Evolutionary conservation across 2,329 filamentous ascomycete genomes (phyloP).

Genomic region (Xylaria sp.): DNA sequence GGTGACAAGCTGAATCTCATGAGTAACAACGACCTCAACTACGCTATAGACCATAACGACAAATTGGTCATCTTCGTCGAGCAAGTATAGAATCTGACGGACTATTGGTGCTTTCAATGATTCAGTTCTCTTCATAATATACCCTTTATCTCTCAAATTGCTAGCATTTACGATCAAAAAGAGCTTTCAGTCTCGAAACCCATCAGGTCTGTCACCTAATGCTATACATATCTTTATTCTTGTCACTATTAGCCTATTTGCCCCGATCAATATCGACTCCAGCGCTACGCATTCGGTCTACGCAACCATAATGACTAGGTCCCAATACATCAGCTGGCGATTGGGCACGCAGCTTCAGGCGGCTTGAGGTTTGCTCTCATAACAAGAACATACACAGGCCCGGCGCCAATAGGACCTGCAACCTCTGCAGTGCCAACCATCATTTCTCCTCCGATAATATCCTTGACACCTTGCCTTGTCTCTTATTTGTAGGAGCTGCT

Average conservation of each 20-base stretch:
- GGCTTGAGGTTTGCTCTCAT: constrained; percentile 14
- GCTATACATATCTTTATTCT: constrained; percentile 15
- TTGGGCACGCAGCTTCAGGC: constrained; percentile 12
- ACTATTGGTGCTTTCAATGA: constrained; percentile 34
- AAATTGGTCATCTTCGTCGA: constrained; percentile 84
- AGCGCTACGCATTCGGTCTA: not conserved
- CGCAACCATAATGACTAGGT: not conserved
- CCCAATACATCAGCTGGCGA: constrained; percentile 9
- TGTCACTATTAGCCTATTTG: constrained; percentile 15
- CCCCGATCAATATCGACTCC: constrained; percentile 3
- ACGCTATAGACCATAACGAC: constrained; percentile 83
- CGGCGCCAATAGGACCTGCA: constrained; percentile 7
- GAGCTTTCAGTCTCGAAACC: constrained; percentile 19
- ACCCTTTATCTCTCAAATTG: constrained; percentile 40
- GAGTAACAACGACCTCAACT: constrained; percentile 82
- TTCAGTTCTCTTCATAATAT: constrained; percentile 43
- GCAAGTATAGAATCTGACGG: constrained; percentile 51
- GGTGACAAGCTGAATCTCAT: constrained; percentile 78
- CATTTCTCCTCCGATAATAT: constrained; percentile 20
- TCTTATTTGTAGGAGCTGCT: constrained; percentile 15
- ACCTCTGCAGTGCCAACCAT: constrained; percentile 10
- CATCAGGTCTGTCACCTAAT: constrained; percentile 26
- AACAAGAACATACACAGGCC: constrained; percentile 18
- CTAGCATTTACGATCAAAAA: constrained; percentile 42
- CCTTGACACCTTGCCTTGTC: constrained; percentile 26